Percentiles rank a stretch among this genome's conserved stretches.
phyloP scores from a whole-genome alignment of 495 filamentous ascomycete species.

The Apiosordaria backusii region DNA sequence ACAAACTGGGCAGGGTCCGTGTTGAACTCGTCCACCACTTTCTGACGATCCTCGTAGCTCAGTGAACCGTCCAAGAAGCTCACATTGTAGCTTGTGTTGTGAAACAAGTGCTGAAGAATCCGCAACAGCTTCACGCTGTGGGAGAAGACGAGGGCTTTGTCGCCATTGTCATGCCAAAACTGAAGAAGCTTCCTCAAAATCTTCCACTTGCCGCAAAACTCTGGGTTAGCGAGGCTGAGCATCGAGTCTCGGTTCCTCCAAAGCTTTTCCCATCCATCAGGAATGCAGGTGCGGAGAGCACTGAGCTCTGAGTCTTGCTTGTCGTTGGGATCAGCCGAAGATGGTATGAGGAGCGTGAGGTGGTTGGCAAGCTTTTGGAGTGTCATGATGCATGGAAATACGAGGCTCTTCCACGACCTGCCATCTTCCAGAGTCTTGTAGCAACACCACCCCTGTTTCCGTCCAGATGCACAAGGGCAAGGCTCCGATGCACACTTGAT shows the following conservation, averaged over 20 bases:
- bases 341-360: conserved; percentile 81
- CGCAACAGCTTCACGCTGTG: conserved; percentile 81
- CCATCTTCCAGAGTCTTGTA: conserved; percentile 54
- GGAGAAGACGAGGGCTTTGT: conserved; percentile 92
- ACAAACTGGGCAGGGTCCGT: conserved; percentile 84
- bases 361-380: conserved; percentile 91
- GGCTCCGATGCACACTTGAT: conserved; percentile 62
- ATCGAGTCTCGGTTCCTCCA: conserved; percentile 75
- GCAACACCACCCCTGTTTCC: conserved; percentile 83
- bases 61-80: conserved; percentile 88
- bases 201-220: conserved; percentile 98
- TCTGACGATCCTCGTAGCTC: conserved; percentile 78
- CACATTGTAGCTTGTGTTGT: conserved; percentile 85
- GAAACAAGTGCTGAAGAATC: conserved; percentile 84
- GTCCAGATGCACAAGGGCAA: conserved; percentile 68
- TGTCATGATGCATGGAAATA: conserved; percentile 80
- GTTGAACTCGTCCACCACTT: conserved; percentile 87
- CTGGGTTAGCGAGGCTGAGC: conserved; percentile 77
- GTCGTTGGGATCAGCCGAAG: conserved; percentile 61
- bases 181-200: conserved; percentile 79
- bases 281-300: conserved; percentile 69
- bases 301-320: conserved; percentile 79
- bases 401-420: conserved; percentile 67
- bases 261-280: conserved; percentile 71
- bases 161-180: conserved; percentile 84